These are phyloP conservation scores for Sporisorium graminicola DNA, from an alignment of 1,284 basidiomycete species.

Conservation along the genomic window DNA sequence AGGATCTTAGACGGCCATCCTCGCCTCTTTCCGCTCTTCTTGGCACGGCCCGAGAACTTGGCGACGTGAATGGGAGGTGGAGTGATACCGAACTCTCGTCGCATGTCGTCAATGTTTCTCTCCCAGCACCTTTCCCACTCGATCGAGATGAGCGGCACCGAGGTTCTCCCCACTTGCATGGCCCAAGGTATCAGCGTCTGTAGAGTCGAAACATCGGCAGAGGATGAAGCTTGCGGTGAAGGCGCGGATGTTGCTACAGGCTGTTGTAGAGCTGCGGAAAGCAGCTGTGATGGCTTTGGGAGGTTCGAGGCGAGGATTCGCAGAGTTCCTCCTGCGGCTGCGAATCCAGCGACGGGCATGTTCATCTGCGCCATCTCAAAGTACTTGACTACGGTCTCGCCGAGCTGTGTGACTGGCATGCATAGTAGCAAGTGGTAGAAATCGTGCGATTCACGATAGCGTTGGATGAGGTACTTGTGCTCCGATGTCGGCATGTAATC, in stretches of 20 bases:
- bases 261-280: constrained; percentile 21
- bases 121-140: constrained; percentile 98
- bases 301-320: constrained; percentile 52
- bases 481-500: constrained; percentile 85
- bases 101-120: constrained; percentile 82
- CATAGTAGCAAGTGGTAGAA: constrained; percentile 91
- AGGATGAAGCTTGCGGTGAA: background rate
- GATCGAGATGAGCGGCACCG: constrained; percentile 83
- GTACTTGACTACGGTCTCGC: constrained; percentile 94
- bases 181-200: constrained; percentile 75
- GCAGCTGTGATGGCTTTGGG: constrained; percentile 36
- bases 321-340: constrained; percentile 78
- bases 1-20: constrained; percentile 65
- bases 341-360: constrained; percentile 87
- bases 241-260: constrained; percentile 5
- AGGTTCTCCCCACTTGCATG: constrained; percentile 80
- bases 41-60: constrained; percentile 47
- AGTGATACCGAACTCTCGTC: constrained; percentile 81
- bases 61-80: constrained; percentile 57
- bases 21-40: constrained; percentile 34
- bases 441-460: constrained; percentile 96
- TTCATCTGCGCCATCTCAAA: constrained; percentile 94
- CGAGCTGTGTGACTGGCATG: constrained; percentile 88
- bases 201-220: constrained; percentile 33
- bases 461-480: constrained; percentile 84